Conservation (phyloP, 148 eudicot genomes). For the Rhododendron kiyosumense region DNA sequence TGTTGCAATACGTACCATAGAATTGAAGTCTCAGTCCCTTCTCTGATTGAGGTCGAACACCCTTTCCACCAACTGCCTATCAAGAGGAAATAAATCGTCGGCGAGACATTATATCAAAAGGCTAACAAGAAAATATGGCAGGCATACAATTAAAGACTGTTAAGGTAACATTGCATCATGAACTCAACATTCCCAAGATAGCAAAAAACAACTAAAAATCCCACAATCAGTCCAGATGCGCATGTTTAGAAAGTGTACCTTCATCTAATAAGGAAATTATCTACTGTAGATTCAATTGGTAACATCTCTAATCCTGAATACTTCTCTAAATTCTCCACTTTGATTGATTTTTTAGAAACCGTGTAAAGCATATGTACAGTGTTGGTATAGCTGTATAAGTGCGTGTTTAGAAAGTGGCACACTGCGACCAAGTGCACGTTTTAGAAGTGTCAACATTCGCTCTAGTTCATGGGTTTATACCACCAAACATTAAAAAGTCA, state of each 20-base stretch:
- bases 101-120: background rate
- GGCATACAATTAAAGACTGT: background rate
- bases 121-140: background rate
- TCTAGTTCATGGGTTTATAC: background rate
- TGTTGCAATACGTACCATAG: background rate
- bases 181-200: background rate
- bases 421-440: background rate
- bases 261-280: background rate
- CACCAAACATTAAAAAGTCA: background rate
- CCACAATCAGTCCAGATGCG: background rate
- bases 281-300: background rate
- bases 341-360: background rate
- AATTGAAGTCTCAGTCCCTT: background rate
- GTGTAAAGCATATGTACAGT: background rate
- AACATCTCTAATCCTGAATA: background rate
- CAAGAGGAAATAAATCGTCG: background rate
- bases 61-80: background rate
- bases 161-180: background rate
- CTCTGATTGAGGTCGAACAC: background rate
- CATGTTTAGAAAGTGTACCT: background rate
- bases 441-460: background rate
- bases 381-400: background rate
- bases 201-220: background rate
- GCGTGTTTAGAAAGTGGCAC: background rate
- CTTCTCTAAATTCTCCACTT: background rate